A percentile compares a stretch with the other conserved stretches of the same genome.
Conservation (phyloP, 148 eudicot genomes). For the Rhododendron mucronatum region DNA sequence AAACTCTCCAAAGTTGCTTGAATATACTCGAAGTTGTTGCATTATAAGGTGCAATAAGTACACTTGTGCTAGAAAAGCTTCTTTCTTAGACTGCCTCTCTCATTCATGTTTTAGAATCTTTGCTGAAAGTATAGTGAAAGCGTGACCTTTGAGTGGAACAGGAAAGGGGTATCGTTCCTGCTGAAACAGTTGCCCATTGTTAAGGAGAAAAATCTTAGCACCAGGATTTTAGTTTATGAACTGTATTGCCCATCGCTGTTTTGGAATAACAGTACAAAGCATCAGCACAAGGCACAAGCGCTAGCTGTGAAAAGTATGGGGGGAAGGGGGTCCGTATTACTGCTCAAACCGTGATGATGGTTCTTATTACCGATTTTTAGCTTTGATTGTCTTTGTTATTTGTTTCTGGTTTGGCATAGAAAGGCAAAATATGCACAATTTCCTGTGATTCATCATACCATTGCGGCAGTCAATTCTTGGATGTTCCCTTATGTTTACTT, state of each 20-base stretch:
- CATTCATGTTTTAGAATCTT: neutral
- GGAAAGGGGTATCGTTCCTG: neutral
- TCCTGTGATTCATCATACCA: neutral
- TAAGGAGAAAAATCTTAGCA: neutral
- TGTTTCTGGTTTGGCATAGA: neutral
- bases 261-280: neutral
- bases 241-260: neutral
- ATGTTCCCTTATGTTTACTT: too few relatives aligned
- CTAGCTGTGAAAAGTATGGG: neutral
- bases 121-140: neutral
- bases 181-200: neutral
- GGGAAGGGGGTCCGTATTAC: neutral
- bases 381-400: neutral
- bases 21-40: neutral
- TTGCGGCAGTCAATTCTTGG: neutral
- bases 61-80: neutral
- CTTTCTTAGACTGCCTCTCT: neutral
- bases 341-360: neutral
- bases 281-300: neutral
- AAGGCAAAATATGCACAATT: neutral
- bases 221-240: neutral
- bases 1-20: neutral
- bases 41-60: neutral
- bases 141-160: neutral
- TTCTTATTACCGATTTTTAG: neutral